Percentiles rank a stretch among this genome's conserved stretches.
Evolutionary conservation across 257 asterid species (phyloP).

Genomic region (Perilla frutescens): DNA sequence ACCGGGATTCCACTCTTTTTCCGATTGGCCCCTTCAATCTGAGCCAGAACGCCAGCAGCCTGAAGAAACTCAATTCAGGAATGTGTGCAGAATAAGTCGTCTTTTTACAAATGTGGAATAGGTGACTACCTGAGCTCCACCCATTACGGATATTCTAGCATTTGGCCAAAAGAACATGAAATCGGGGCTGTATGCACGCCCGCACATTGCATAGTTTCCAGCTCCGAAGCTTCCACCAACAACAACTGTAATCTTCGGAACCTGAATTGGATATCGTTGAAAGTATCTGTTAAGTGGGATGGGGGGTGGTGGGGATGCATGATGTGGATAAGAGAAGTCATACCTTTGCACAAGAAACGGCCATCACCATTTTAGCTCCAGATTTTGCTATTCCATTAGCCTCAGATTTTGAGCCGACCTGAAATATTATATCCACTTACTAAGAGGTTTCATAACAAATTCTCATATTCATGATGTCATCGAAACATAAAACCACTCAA

Average conservation of each 20-base stretch:
- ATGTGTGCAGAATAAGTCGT: not conserved
- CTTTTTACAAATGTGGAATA: not conserved
- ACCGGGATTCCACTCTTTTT: slow-evolving; percentile 76
- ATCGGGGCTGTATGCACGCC: slow-evolving; percentile 96
- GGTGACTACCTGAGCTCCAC: slow-evolving; percentile 87
- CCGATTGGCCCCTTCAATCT: slow-evolving; percentile 76
- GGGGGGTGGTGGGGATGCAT: not conserved
- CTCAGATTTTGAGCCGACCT: slow-evolving; percentile 99
- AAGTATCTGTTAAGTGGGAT: slow-evolving; percentile 22
- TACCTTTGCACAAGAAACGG: slow-evolving; percentile 99
- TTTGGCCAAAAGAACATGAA: slow-evolving; percentile 98
- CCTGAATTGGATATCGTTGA: slow-evolving; percentile 51
- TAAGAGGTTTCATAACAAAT: slow-evolving; percentile 18
- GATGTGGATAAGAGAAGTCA: slow-evolving; percentile 14
- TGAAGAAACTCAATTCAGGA: slow-evolving; percentile 37
- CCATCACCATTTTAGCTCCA: slow-evolving; percentile 99
- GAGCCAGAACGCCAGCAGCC: slow-evolving; percentile 98
- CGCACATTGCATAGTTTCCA: slow-evolving; percentile 99
- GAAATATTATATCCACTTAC: slow-evolving; percentile 36
- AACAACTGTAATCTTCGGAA: slow-evolving; percentile 85
- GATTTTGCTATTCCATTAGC: slow-evolving; percentile 97
- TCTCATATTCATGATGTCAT: slow-evolving; percentile 18
- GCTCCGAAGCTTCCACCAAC: slow-evolving; percentile 99
- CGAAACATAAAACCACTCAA: slow-evolving; percentile 8
- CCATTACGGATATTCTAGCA: slow-evolving; percentile 97